A percentile compares a stretch with the other conserved stretches of the same genome.
These are phyloP conservation scores for Morella rubra DNA, from an alignment of 306 rosid species.

Conservation along the genomic window DNA sequence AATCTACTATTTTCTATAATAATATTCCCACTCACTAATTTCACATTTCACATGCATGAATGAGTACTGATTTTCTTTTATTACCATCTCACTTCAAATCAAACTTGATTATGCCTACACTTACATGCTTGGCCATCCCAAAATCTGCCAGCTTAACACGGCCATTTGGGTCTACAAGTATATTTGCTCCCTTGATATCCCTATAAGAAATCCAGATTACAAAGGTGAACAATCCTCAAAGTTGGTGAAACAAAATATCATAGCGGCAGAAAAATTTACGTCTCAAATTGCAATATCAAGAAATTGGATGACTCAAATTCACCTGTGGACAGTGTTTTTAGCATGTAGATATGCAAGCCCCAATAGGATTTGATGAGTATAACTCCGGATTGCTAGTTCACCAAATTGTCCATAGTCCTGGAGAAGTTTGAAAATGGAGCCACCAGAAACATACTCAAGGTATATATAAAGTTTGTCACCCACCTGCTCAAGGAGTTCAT, in stretches of 20 bases:
- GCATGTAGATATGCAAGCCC: slow-evolving; percentile 96
- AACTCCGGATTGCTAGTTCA: slow-evolving; percentile 81
- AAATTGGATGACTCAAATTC: slow-evolving; percentile 30
- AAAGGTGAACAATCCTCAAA: slow-evolving; percentile 20
- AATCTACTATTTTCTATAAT: slow-evolving; percentile 16
- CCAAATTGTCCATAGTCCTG: slow-evolving; percentile 92
- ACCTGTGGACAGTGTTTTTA: slow-evolving; percentile 95
- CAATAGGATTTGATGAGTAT: slow-evolving; percentile 89
- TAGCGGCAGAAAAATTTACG: slow-evolving; percentile 13
- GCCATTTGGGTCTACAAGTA: slow-evolving; percentile 92
- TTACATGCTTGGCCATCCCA: slow-evolving; percentile 99
- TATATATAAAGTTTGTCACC: slow-evolving; percentile 87
- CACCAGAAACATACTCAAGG: slow-evolving; percentile 97
- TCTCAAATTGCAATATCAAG: slow-evolving; percentile 22
- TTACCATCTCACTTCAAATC: slow-evolving; percentile 5
- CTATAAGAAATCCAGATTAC: slow-evolving; percentile 44
- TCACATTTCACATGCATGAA: background rate
- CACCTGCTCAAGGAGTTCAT: slow-evolving; percentile 58
- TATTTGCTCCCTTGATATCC: slow-evolving; percentile 99
- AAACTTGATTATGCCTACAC: slow-evolving; percentile 29
- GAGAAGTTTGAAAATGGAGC: slow-evolving; percentile 93
- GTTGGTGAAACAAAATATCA: slow-evolving; percentile 16
- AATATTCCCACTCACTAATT: background rate
- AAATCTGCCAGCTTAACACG: slow-evolving; percentile 95
- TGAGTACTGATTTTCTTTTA: background rate